phyloP scores from a whole-genome alignment of 2,329 filamentous ascomycete genomes.

The Colletotrichum liriopes region DNA sequence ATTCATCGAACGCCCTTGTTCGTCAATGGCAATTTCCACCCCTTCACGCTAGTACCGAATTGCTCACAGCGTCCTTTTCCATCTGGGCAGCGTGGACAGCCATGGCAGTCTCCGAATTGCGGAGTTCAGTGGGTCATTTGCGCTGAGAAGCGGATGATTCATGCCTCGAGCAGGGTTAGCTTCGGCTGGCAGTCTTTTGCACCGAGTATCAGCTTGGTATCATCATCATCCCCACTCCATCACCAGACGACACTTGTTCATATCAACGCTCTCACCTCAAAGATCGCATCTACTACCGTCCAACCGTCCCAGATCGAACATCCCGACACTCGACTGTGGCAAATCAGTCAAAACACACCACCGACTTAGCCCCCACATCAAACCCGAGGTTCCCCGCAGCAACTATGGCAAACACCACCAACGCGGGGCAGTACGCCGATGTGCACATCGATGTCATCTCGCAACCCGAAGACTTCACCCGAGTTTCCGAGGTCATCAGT shows the following conservation, averaged over 20 bases:
- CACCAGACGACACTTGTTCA: background rate
- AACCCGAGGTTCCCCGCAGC: slow-evolving; percentile 14
- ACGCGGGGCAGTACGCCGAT: slow-evolving; percentile 28
- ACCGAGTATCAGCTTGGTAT: background rate
- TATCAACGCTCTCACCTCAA: background rate
- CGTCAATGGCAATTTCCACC: no score
- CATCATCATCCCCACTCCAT: background rate
- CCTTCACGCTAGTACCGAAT: background rate
- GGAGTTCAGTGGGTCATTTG: slow-evolving; percentile 28
- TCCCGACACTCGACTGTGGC: background rate
- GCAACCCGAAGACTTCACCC: slow-evolving; percentile 48
- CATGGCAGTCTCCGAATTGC: slow-evolving; percentile 3
- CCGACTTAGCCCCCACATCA: background rate
- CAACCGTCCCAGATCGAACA: background rate
- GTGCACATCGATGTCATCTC: slow-evolving; percentile 49
- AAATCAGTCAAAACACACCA: background rate
- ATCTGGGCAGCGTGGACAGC: no score
- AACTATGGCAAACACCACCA: slow-evolving; percentile 14
- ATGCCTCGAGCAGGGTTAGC: background rate
- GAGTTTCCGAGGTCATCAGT: slow-evolving; percentile 47
- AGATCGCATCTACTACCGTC: background rate
- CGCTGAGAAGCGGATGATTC: slow-evolving; percentile 2
- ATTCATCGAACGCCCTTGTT: background rate
- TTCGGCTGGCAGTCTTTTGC: background rate
- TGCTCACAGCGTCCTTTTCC: background rate